These are phyloP conservation scores for Phytophthora aleatoria DNA, from an alignment of 352 stramenopile genomes.

Conservation along the genomic window DNA sequence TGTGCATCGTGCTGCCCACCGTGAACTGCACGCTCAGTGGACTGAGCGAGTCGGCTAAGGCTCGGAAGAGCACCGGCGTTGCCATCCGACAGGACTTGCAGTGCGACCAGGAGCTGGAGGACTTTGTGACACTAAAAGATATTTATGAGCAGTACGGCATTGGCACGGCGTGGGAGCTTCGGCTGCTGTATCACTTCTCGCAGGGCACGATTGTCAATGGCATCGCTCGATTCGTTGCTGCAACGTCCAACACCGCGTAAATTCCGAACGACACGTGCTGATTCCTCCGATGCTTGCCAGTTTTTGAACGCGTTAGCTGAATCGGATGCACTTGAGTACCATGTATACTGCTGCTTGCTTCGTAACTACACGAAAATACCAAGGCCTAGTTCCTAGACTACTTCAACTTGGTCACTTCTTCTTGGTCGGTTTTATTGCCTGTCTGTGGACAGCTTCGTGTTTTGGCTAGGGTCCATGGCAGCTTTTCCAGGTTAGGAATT, in stretches of 20 bases:
- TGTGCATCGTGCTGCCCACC: conserved; percentile 63
- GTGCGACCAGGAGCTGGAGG: conserved; percentile 76
- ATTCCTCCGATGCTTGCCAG: conserved; percentile 7
- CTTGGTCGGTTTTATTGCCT: too few species aligned
- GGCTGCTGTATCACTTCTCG: conserved; percentile 81
- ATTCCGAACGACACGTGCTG: neutral
- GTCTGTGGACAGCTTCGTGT: too few species aligned
- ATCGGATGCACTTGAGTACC: neutral
- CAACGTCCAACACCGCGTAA: conserved; percentile 19
- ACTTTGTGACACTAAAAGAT: conserved; percentile 73
- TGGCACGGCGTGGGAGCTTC: conserved; percentile 69
- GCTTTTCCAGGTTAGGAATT: too few species aligned
- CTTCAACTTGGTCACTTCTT: too few species aligned
- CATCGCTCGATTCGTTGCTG: conserved; percentile 60
- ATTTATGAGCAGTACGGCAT: conserved; percentile 87
- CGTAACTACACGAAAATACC: too few species aligned
- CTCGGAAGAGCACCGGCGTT: conserved; percentile 10
- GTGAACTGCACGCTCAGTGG: conserved; percentile 64
- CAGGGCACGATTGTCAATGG: conserved; percentile 69
- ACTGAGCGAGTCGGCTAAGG: conserved; percentile 31
- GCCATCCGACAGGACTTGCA: conserved; percentile 66
- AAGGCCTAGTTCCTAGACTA: too few species aligned
- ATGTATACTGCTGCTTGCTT: too few species aligned
- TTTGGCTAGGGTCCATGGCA: too few species aligned
- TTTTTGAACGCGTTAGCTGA: conserved; percentile 20